These are phyloP conservation scores for Ciborinia camelliae DNA, from an alignment of 2,329 filamentous ascomycete species.

Conservation along the genomic window DNA sequence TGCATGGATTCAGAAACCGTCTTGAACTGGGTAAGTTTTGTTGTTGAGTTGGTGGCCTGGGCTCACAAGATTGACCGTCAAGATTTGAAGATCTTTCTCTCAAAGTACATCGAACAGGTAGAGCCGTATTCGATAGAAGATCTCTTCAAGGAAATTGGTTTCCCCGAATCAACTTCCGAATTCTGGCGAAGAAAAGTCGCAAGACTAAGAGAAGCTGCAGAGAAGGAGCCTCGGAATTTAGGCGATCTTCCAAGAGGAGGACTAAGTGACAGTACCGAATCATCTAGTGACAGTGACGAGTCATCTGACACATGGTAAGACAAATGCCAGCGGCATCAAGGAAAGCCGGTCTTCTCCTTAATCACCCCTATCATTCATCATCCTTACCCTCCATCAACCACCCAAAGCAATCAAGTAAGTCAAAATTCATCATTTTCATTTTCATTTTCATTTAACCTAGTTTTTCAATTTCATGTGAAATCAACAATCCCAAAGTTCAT, in stretches of 20 bases:
- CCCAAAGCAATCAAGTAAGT: background rate
- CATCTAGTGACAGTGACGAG: no score
- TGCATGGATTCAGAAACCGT: conserved; percentile 22
- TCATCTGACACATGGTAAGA: no score
- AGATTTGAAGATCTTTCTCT: conserved; percentile 2
- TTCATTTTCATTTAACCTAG: background rate
- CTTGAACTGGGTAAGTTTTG: conserved; percentile 4
- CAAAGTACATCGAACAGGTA: background rate
- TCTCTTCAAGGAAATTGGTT: conserved; percentile 7
- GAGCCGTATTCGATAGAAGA: background rate
- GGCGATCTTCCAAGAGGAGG: no score
- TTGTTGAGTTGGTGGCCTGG: conserved; percentile 6
- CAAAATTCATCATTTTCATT: background rate
- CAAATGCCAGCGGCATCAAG: background rate
- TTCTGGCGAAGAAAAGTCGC: background rate
- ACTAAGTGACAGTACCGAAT: no score
- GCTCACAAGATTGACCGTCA: background rate
- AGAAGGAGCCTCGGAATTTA: no score
- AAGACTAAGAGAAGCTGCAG: background rate
- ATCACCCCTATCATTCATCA: no score
- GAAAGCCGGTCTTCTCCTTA: background rate
- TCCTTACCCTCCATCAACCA: no score
- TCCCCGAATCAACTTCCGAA: background rate
- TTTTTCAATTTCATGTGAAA: background rate
- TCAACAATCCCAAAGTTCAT: background rate